Conservation (phyloP, 805 yeast species). For the Kodamaea sagamina region DNA sequence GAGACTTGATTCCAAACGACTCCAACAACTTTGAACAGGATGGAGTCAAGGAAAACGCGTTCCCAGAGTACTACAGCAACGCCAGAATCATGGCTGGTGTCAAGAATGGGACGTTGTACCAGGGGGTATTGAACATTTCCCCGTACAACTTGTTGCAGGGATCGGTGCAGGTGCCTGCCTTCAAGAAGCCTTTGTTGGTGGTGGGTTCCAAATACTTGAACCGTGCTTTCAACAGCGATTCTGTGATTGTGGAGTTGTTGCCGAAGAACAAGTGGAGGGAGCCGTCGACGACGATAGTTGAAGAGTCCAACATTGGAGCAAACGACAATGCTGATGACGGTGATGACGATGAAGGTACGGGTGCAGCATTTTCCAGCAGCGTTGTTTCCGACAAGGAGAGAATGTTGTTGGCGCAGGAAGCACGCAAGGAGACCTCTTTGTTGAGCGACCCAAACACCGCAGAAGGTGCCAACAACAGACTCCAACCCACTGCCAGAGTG, state of each 20-base stretch:
- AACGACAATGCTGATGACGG: conserved; percentile 62
- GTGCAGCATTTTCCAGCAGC: conserved; percentile 21
- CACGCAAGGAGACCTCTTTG: conserved; percentile 54
- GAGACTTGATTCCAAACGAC: conserved; percentile 73
- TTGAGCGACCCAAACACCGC: conserved; percentile 29
- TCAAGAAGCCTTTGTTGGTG: conserved; percentile 78
- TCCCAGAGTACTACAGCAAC: conserved; percentile 75
- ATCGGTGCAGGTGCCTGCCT: conserved; percentile 65
- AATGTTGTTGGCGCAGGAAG: conserved; percentile 72
- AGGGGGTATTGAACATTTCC: conserved; percentile 78
- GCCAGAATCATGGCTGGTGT: conserved; percentile 90
- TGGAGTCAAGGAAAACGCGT: conserved; percentile 53
- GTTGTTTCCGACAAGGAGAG: conserved; percentile 71
- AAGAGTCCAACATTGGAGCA: conserved; percentile 65
- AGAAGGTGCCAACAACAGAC: conserved; percentile 41
- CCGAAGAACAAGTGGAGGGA: conserved; percentile 87
- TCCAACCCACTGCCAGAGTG: conserved; percentile 91
- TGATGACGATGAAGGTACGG: conserved; percentile 30
- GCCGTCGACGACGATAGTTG: conserved; percentile 77
- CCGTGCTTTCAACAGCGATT: conserved; percentile 90
- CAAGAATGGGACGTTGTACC: conserved; percentile 81
- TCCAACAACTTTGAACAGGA: conserved; percentile 38
- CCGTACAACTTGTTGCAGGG: conserved; percentile 91
- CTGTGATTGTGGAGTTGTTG: conserved; percentile 84
- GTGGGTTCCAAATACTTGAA: conserved; percentile 83